These are phyloP conservation scores for Pulchroboletus neoregius DNA, from an alignment of 1,284 basidiomycete genomes.

Conservation along the genomic window DNA sequence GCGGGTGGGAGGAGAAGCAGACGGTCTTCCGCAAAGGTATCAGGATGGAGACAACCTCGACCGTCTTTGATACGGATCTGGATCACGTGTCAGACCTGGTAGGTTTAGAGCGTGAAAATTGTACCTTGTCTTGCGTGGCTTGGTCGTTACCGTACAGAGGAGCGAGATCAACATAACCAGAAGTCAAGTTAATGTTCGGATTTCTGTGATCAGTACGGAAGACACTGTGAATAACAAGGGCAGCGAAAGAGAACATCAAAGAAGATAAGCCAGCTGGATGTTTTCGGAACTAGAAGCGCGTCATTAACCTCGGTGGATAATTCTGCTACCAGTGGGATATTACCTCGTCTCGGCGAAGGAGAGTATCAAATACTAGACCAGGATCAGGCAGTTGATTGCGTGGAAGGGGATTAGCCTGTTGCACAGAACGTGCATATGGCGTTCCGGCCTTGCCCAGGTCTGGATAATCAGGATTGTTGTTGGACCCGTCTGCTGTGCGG, in stretches of 20 bases:
- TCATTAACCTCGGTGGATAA: not conserved
- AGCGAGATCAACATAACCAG: conserved; percentile 81
- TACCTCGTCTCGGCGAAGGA: conserved; percentile 35
- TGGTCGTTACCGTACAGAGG: conserved; percentile 74
- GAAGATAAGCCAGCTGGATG: conserved; percentile 78
- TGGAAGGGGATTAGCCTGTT: conserved; percentile 61
- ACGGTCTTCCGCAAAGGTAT: conserved; percentile 74
- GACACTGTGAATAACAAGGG: conserved; percentile 77
- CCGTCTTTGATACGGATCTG: conserved; percentile 54
- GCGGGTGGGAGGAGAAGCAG: conserved; percentile 79
- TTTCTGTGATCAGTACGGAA: conserved; percentile 70
- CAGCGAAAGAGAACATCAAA: conserved; percentile 79
- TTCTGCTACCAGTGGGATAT: not conserved
- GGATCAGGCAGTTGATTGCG: conserved; percentile 69
- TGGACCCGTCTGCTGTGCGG: conserved; percentile 68
- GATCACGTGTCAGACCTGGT: conserved; percentile 7
- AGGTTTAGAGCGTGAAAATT: not conserved
- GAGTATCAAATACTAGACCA: conserved; percentile 71
- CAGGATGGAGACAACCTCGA: conserved; percentile 61
- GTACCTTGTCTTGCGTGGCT: conserved; percentile 55
- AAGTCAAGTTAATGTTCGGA: conserved; percentile 76
- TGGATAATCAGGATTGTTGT: conserved; percentile 70
- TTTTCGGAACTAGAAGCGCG: conserved; percentile 51
- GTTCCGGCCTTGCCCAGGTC: conserved; percentile 70
- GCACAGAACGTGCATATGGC: conserved; percentile 78